phyloP scores from a whole-genome alignment of 2,329 filamentous ascomycete species.

The Penicillium sp. region DNA sequence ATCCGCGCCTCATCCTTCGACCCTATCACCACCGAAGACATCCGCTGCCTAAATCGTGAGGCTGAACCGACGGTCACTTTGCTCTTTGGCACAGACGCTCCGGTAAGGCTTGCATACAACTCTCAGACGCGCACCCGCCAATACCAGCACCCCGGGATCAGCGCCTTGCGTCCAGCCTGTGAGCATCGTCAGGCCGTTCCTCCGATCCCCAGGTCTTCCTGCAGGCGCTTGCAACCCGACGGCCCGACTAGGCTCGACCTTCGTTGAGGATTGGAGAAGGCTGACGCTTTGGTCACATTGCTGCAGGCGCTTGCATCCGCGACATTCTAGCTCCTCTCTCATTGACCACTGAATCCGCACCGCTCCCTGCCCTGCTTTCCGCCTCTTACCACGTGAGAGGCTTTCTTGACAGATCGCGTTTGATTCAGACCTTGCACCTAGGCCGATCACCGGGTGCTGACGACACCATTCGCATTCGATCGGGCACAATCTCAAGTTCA shows the following conservation, averaged over 20 bases:
- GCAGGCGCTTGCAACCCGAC: conserved; percentile 21
- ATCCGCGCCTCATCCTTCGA: background rate
- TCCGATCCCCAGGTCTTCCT: conserved; percentile 15
- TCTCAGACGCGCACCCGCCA: conserved; percentile 13
- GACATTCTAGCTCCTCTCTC: conserved; percentile 7
- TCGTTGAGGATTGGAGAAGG: conserved; percentile 3
- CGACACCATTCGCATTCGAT: conserved; percentile 5
- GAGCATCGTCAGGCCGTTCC: conserved; percentile 9
- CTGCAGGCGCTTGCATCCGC: conserved; percentile 19
- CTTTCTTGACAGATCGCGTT: background rate
- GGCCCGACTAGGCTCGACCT: conserved; percentile 18
- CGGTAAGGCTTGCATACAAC: conserved; percentile 12
- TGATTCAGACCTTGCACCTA: background rate
- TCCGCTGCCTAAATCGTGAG: conserved; percentile 41
- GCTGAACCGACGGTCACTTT: conserved; percentile 28
- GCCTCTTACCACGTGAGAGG: conserved; percentile 10
- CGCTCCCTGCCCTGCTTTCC: conserved; percentile 4
- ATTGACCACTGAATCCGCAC: conserved; percentile 3
- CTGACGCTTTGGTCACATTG: conserved; percentile 15
- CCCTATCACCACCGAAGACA: conserved; percentile 8
- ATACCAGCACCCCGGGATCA: conserved; percentile 8
- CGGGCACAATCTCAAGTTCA: background rate
- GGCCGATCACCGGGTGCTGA: conserved; percentile 7
- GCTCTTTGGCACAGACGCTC: conserved; percentile 12
- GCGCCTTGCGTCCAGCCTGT: conserved; percentile 19